phyloP scores from a whole-genome alignment of 169 alveolate species.

The Plasmodium yoelii region DNA sequence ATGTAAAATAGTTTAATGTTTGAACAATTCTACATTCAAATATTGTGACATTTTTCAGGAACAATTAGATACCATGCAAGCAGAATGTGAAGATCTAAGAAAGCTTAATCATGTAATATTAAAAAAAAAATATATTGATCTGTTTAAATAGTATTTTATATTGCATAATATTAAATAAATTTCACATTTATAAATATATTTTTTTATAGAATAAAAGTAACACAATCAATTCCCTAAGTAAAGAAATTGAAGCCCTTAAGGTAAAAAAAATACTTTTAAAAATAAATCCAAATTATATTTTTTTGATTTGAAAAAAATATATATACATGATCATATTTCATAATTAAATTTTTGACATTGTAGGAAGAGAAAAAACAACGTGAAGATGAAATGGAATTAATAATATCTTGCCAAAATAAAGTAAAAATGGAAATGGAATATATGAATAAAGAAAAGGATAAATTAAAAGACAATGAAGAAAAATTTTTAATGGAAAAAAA shows the following conservation, averaged over 20 bases:
- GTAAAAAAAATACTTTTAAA: conserved; percentile 4
- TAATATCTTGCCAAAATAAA: conserved; percentile 13
- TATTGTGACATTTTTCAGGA: background rate
- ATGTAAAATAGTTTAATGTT: no score
- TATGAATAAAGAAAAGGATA: conserved; percentile 25
- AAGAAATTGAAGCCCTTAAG: conserved; percentile 17
- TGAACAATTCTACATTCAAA: no score
- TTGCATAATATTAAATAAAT: no score
- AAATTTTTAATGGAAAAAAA: conserved; percentile 26
- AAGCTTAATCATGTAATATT: conserved; percentile 24
- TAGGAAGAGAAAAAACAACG: conserved; percentile 44
- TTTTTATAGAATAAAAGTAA: conserved; percentile 15
- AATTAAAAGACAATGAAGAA: conserved; percentile 9
- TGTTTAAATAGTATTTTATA: background rate
- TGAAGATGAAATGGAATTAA: conserved; percentile 20
- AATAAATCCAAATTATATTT: background rate
- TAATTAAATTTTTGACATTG: background rate
- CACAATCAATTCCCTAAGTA: conserved; percentile 14
- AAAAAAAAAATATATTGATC: background rate
- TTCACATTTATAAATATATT: background rate
- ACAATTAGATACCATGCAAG: conserved; percentile 26
- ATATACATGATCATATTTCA: background rate
- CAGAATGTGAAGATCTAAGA: conserved; percentile 7
- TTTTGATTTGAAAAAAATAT: background rate
- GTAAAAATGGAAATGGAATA: conserved; percentile 31